phyloP scores from a whole-genome alignment of 2,329 filamentous ascomycete species.

The Beauveria rudraprayagi region DNA sequence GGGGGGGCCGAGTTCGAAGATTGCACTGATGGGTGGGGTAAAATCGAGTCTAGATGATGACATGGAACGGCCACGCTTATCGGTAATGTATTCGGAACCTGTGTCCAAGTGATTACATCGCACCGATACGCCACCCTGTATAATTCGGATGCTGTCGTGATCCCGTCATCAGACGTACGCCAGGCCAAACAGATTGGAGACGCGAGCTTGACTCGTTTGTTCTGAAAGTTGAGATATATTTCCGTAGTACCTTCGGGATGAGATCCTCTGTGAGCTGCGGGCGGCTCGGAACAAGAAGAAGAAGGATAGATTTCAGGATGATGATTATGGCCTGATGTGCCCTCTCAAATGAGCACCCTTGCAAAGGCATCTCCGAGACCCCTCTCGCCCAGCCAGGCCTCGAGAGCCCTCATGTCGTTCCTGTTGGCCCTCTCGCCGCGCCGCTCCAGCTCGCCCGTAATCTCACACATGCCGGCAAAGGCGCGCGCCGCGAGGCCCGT shows the following conservation, averaged over 20 bases:
- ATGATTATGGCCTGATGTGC: too few relatives aligned
- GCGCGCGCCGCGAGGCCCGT: slow-evolving; percentile 26
- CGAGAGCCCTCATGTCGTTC: slow-evolving; percentile 45
- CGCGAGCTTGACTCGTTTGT: not conserved
- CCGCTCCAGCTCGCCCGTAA: slow-evolving; percentile 42
- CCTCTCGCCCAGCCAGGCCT: slow-evolving; percentile 38
- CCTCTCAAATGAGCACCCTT: slow-evolving; percentile 28
- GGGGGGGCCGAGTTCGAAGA: not conserved
- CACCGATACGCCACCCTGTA: not conserved
- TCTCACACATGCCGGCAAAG: slow-evolving; percentile 49
- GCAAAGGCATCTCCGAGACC: slow-evolving; percentile 37
- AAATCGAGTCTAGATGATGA: not conserved
- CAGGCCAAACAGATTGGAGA: not conserved
- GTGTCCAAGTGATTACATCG: not conserved
- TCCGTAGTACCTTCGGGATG: too few relatives aligned
- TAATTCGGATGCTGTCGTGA: not conserved
- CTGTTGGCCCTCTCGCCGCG: slow-evolving; percentile 41
- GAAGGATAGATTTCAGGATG: too few relatives aligned
- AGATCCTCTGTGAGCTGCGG: too few relatives aligned
- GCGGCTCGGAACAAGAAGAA: too few relatives aligned
- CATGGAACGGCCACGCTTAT: not conserved
- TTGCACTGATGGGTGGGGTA: slow-evolving; percentile 4
- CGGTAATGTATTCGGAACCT: not conserved
- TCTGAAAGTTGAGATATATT: too few relatives aligned
- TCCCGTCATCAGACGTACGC: not conserved